Percentiles rank a stretch among this genome's conserved stretches.
These are phyloP conservation scores for Ilyonectria mors-panacis DNA, from an alignment of 2,329 filamentous ascomycete species.

Conservation along the genomic window DNA sequence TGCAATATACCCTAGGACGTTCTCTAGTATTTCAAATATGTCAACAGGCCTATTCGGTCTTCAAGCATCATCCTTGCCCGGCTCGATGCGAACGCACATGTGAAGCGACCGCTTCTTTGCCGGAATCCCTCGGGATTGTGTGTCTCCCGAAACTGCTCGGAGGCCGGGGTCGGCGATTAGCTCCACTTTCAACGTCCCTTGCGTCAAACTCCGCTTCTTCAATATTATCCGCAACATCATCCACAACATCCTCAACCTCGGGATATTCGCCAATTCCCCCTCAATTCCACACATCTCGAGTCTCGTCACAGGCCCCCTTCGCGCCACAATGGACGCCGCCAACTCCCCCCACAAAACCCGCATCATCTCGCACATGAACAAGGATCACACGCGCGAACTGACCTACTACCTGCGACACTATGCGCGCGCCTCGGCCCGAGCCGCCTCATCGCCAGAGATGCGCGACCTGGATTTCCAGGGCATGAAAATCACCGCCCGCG, in stretches of 20 bases:
- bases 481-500: conserved; percentile 72
- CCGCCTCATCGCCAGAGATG: conserved; percentile 72
- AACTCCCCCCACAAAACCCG: conserved; percentile 52
- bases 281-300: conserved; percentile 5
- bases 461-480: conserved; percentile 74
- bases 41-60: not conserved
- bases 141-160: not conserved
- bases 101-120: not conserved
- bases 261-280: not conserved
- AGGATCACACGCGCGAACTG: conserved; percentile 82
- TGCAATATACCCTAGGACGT: conserved; percentile 19
- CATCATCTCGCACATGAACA: conserved; percentile 87
- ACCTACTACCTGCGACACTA: conserved; percentile 84
- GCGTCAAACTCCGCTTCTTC: conserved; percentile 1
- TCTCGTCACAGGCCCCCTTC: too few species aligned
- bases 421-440: conserved; percentile 67
- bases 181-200: conserved; percentile 44
- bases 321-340: conserved; percentile 42
- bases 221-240: not conserved
- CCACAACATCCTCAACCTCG: not conserved
- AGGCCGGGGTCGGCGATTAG: conserved; percentile 33
- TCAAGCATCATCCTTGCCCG: not conserved
- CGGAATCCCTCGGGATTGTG: conserved; percentile 1
- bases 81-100: not conserved
- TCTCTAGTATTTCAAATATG: conserved; percentile 3